Conservation (phyloP, 2,329 filamentous ascomycete genomes). For the Zarea fungicola region DNA sequence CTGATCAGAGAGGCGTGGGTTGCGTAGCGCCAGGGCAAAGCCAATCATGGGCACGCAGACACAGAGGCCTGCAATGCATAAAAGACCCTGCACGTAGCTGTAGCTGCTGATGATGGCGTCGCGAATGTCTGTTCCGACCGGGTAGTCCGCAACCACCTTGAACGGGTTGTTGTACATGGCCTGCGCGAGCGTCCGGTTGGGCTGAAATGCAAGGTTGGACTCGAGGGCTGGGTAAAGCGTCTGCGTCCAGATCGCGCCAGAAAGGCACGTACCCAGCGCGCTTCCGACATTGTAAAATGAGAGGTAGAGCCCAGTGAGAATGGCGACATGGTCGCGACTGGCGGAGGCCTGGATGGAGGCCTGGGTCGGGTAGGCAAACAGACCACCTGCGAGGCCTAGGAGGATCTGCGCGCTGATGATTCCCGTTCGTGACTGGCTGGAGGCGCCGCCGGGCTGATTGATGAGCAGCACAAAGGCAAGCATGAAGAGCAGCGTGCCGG, state of each 20-base stretch:
- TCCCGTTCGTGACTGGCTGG: constrained; percentile 37
- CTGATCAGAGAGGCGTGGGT: constrained; percentile 39
- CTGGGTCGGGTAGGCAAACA: constrained; percentile 44
- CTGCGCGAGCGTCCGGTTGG: constrained; percentile 30
- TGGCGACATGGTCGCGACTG: constrained; percentile 31
- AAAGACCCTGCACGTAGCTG: constrained; percentile 37
- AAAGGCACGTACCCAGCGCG: constrained; percentile 35
- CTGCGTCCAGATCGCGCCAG: constrained; percentile 39
- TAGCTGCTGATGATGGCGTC: constrained; percentile 40
- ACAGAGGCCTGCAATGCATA: constrained; percentile 41
- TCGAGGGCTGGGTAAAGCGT: constrained; percentile 29
- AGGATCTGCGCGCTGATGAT: constrained; percentile 52
- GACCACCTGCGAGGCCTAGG: constrained; percentile 52
- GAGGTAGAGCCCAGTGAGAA: constrained; percentile 34
- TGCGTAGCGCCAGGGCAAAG: constrained; percentile 37
- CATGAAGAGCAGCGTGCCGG: constrained; percentile 51
- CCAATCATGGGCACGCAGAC: constrained; percentile 42
- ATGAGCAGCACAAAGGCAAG: constrained; percentile 53
- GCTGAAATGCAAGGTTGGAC: constrained; percentile 28
- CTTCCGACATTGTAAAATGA: constrained; percentile 38
- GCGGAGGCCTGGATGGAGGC: constrained; percentile 36
- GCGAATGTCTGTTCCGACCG: constrained; percentile 39
- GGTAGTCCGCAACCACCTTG: constrained; percentile 26
- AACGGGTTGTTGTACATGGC: constrained; percentile 35
- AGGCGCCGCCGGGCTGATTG: constrained; percentile 45